Evolutionary conservation across 2,329 filamentous ascomycete genomes (phyloP).

Genomic region (Zalaria sp.): DNA sequence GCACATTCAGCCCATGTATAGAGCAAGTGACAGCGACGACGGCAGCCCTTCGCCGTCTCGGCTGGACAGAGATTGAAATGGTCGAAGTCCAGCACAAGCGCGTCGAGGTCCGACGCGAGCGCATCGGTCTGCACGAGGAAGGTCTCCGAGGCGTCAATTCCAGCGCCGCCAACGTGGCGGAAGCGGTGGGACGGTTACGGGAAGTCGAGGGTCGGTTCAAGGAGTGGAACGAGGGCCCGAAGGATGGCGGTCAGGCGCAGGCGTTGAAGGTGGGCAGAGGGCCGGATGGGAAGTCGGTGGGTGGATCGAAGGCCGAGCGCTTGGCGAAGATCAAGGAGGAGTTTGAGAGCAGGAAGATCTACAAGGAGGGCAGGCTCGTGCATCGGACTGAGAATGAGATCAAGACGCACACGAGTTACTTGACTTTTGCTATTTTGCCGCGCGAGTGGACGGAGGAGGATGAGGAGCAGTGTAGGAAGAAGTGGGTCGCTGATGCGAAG

Average conservation of each 20-base stretch:
- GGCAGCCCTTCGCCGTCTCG: conserved; percentile 60
- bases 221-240: conserved; percentile 35
- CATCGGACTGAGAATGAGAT: conserved; percentile 76
- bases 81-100: conserved; percentile 72
- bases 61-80: conserved; percentile 90
- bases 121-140: conserved; percentile 59
- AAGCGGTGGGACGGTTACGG: conserved; percentile 60
- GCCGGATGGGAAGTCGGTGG: conserved; percentile 11
- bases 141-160: conserved; percentile 52
- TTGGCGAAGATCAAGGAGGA: conserved; percentile 20
- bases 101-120: conserved; percentile 70
- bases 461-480: conserved; percentile 49
- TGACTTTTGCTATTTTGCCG: conserved; percentile 86
- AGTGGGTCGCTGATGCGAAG: conserved; percentile 22
- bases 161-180: conserved; percentile 58
- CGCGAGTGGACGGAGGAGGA: conserved; percentile 72
- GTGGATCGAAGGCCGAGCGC: conserved; percentile 14
- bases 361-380: conserved; percentile 62
- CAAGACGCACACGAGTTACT: conserved; percentile 94
- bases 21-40: conserved; percentile 88
- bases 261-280: conserved; percentile 14
- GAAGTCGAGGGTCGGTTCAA: conserved; percentile 58
- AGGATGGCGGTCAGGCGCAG: conserved; percentile 4
- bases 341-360: conserved; percentile 38
- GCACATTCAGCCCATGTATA: conserved; percentile 93